phyloP scores from a whole-genome alignment of 257 asterid species.

The Cordia subcordata region DNA sequence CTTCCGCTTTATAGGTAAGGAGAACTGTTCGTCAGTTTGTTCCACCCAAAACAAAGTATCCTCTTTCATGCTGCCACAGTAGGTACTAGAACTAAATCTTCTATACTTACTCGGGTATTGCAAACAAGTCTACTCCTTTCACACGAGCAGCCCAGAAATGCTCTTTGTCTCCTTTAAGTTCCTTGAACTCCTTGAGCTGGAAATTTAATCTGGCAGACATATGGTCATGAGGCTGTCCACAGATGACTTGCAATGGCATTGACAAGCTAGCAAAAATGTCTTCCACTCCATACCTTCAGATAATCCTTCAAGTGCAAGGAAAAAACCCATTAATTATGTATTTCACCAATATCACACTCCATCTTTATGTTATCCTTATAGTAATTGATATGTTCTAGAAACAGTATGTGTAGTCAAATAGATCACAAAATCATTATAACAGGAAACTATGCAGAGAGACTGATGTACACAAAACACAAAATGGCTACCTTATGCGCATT shows the following conservation, averaged over 20 bases:
- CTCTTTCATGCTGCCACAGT: conserved; percentile 41
- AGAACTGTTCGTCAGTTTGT: conserved; percentile 32
- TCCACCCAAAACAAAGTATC: conserved; percentile 52
- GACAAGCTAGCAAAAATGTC: neutral
- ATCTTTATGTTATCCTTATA: neutral
- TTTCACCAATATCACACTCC: neutral
- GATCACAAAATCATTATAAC: no score
- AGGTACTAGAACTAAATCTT: neutral
- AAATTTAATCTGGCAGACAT: neutral
- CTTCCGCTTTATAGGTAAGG: conserved; percentile 49
- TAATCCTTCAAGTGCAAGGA: neutral
- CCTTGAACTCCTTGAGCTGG: neutral
- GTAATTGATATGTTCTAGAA: neutral
- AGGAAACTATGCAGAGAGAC: no score
- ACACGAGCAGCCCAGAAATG: neutral
- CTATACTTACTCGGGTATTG: neutral
- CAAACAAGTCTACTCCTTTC: neutral
- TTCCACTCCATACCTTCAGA: neutral
- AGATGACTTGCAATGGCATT: neutral
- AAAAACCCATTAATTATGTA: neutral
- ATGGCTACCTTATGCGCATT: no score
- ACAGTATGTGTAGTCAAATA: neutral
- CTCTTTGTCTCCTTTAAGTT: neutral
- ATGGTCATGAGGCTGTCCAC: neutral
- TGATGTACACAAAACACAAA: no score